phyloP scores from a whole-genome alignment of 2,329 filamentous ascomycete species.

The Calonectria naviculata region DNA sequence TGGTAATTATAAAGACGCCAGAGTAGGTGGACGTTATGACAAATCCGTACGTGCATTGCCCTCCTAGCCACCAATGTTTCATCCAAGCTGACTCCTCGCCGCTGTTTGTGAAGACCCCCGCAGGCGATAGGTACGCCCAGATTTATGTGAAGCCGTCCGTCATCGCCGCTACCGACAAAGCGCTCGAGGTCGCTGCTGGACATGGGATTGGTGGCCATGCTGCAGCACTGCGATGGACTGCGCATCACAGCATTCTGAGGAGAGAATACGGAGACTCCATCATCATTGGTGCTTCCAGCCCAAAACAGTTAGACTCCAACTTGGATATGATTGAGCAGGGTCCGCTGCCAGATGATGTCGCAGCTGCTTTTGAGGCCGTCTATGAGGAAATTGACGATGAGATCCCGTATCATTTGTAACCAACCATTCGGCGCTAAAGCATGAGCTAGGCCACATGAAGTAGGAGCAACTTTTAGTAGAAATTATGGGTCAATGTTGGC shows the following conservation, averaged over 20 bases:
- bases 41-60: constrained; percentile 31
- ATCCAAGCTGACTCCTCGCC: background rate
- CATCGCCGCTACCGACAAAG: constrained; percentile 39
- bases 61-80: too few relatives aligned
- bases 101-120: background rate
- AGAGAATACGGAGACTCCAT: constrained; percentile 47
- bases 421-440: background rate
- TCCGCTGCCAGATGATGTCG: constrained; percentile 50
- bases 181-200: constrained; percentile 39
- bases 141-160: constrained; percentile 44
- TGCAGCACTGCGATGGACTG: constrained; percentile 54
- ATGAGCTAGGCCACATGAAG: constrained; percentile 16
- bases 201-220: constrained; percentile 52
- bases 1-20: constrained; percentile 34
- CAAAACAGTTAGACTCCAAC: constrained; percentile 48
- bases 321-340: constrained; percentile 51
- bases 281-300: constrained; percentile 48
- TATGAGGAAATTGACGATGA: constrained; percentile 28
- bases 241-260: constrained; percentile 48
- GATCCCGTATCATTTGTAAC: constrained; percentile 30
- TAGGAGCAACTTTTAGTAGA: constrained; percentile 30
- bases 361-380: constrained; percentile 34
- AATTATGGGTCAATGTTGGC: background rate
- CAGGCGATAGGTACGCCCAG: constrained; percentile 38
- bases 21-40: constrained; percentile 38